These are phyloP conservation scores for Talaromyces sp. DNA, from an alignment of 2,329 filamentous ascomycete species.

Conservation along the genomic window DNA sequence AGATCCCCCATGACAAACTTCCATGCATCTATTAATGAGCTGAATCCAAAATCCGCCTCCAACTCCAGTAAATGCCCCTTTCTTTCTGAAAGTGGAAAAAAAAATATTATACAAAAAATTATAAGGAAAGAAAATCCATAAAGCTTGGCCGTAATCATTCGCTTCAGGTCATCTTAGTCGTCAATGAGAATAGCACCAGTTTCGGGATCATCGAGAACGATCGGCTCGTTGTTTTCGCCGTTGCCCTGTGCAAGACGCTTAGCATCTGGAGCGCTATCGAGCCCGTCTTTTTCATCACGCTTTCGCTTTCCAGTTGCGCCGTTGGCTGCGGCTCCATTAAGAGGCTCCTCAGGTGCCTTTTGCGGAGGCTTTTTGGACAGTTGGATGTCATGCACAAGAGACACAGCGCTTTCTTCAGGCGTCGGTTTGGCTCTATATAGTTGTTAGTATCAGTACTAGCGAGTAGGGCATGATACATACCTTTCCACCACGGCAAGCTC, in stretches of 20 bases:
- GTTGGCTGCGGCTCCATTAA: conserved; percentile 19
- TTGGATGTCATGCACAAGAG: conserved; percentile 33
- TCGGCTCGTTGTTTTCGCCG: conserved; percentile 33
- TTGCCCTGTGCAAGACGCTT: conserved; percentile 37
- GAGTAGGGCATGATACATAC: conserved; percentile 16
- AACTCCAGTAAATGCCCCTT: background rate
- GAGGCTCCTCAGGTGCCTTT: conserved; percentile 23
- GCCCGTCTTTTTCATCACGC: conserved; percentile 38
- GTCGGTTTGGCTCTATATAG: conserved; percentile 21
- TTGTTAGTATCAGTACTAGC: conserved; percentile 11
- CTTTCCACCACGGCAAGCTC: conserved; percentile 51
- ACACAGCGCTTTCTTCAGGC: conserved; percentile 36
- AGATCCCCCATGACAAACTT: background rate
- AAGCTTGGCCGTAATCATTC: conserved; percentile 2
- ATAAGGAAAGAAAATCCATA: conserved; percentile 8
- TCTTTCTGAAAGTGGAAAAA: background rate
- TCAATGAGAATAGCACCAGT: conserved; percentile 63
- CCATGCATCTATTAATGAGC: background rate
- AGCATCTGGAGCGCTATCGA: conserved; percentile 36
- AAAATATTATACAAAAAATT: conserved; percentile 15
- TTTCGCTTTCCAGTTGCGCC: conserved; percentile 37
- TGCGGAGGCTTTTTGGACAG: conserved; percentile 45
- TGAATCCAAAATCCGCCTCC: background rate
- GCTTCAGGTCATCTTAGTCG: conserved; percentile 28
- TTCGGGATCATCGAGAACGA: conserved; percentile 45